phyloP scores from a whole-genome alignment of 352 stramenopile genomes.

The Blastocystis sp. region DNA sequence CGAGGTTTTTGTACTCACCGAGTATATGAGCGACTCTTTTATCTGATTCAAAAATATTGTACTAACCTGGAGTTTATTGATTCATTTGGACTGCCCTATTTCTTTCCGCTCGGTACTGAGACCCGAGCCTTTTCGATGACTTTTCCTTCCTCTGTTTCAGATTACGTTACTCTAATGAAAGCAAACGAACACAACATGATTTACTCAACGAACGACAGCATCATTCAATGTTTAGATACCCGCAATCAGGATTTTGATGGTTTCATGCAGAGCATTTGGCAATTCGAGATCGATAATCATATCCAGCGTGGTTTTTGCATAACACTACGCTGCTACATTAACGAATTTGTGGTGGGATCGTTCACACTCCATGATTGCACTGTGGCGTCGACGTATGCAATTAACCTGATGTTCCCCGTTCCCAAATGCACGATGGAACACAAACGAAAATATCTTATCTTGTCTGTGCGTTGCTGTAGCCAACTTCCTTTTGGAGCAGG shows the following conservation, averaged over 20 bases:
- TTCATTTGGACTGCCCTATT: background rate
- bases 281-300: constrained; percentile 33
- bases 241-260: background rate
- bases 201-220: background rate
- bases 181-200: background rate
- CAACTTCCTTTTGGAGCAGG: constrained; percentile 14
- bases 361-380: background rate
- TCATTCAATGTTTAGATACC: background rate
- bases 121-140: constrained; percentile 17
- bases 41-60: background rate
- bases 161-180: background rate
- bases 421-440: background rate
- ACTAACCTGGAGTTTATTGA: background rate
- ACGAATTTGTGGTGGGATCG: background rate
- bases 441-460: background rate
- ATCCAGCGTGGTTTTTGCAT: background rate
- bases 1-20: background rate
- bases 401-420: constrained; percentile 38
- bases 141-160: background rate
- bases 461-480: background rate
- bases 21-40: background rate
- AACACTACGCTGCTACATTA: background rate
- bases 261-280: constrained; percentile 39
- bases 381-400: background rate
- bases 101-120: background rate